Percentiles rank a stretch among this genome's conserved stretches.
phyloP scores from a whole-genome alignment of 2,329 filamentous ascomycete genomes.

The Magnaporthales sp. region DNA sequence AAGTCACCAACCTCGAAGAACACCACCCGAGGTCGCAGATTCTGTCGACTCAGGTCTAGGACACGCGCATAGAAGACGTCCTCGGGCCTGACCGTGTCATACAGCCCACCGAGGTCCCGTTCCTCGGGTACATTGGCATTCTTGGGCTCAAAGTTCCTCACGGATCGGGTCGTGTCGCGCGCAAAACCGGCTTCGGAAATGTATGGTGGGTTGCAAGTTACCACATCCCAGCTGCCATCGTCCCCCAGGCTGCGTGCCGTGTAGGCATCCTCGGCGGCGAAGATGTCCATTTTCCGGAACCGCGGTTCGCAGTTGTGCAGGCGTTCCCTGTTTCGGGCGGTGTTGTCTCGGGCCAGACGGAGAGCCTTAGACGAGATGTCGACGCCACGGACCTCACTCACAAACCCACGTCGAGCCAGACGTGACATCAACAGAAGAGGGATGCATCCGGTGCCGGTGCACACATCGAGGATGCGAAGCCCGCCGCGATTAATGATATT shows the following conservation, averaged over 20 bases:
- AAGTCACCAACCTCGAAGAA: constrained; percentile 66
- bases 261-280: constrained; percentile 10
- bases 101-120: neutral
- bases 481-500: neutral
- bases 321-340: constrained; percentile 36
- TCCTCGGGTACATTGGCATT: constrained; percentile 60
- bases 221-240: constrained; percentile 42
- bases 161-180: constrained; percentile 59
- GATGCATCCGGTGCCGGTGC: constrained; percentile 88
- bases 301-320: constrained; percentile 13
- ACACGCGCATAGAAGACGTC: constrained; percentile 62
- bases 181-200: constrained; percentile 60
- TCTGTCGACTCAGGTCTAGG: constrained; percentile 40
- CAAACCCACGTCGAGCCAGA: constrained; percentile 25
- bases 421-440: constrained; percentile 64
- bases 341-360: constrained; percentile 55
- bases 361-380: constrained; percentile 65
- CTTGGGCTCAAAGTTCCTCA: constrained; percentile 72
- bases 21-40: constrained; percentile 43
- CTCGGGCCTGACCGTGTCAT: constrained; percentile 19
- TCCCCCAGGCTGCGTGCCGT: neutral
- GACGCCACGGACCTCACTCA: constrained; percentile 49
- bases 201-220: constrained; percentile 89
- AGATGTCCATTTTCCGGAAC: constrained; percentile 9
- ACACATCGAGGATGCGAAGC: constrained; percentile 71